Base-by-base conservation (phyloP, 73 alveolate species). In the Paramecium bursaria region DNA sequence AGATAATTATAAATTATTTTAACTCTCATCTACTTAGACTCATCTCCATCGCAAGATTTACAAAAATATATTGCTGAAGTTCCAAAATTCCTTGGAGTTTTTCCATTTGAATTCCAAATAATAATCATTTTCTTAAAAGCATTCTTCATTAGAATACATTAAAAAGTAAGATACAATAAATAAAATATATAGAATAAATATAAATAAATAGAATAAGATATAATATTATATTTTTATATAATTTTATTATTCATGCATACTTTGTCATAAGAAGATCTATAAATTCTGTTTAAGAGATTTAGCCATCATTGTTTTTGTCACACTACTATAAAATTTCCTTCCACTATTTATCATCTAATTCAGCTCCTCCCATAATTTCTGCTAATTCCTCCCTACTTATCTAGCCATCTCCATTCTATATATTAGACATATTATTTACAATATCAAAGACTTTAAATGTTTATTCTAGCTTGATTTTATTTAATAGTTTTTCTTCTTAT, bases 281-380 rank as follows among this genome's bases (percentile, higher is more conserved):
- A 57, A 57, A 57, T 57, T 57, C 76, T 57, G 26, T 30, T 57
- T 57, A 57, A 30, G 76, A 57, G 1, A 57, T 57, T 22, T 57
- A 26, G 17, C 76, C 76, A 57, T 57, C 76, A 10, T 42, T 42
- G 33, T 57, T 57, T 2, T 48, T 50, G 14, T 57, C 76, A 57
- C 76, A 57, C 76, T 30, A 30, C 4, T 57, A n/a, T 2, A 57
- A 42, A 27, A 57, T 57, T 57, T 57, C 76, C 1, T 29, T 57
- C 76, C 76, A 57, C 33, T 30, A 57, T 30, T 57, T 57, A 57
- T 57, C 76, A 57, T 57, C 76, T n/a, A 57, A n/a, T n/a, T n/a
- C n/a, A n/a, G n/a, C 49, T 29, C 76, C 76, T 26, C 76, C 76
- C 76, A 57, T 57, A 30, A 57, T 57, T 17, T 57, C 76, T 29